Base-by-base conservation (phyloP, 1,284 basidiomycete species). In the Trichosporon sp. region DNA sequence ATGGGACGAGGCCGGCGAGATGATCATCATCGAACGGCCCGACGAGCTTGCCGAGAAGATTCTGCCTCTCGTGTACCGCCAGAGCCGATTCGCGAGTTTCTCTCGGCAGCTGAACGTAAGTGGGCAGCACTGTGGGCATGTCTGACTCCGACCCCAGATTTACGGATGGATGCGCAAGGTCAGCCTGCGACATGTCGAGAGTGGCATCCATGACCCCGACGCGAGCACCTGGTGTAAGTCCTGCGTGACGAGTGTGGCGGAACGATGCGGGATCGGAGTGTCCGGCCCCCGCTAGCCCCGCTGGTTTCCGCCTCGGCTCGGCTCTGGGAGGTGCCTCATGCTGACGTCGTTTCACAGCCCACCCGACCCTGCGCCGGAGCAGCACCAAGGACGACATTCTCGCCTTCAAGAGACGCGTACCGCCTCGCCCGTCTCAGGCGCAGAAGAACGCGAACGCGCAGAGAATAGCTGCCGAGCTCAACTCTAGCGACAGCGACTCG, bases 141-240 rank as follows among this genome's bases (percentile, higher is more conserved):
- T 23, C 56, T 31, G 56, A 75, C 76, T 27, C 64, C 65, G 62
- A 64, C 35, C 32, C 27, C 79, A 94, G 92, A 95, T 95, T 83
- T 95, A 95, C 85, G 93, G 92, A 74, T 95, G 93, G 86, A 94
- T 94, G 91, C 91, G 92, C 83, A 94, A 94, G 83, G 91, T 94
- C 35, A 78, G 75, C 68, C 87, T 94, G 74, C 89, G 92, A 78
- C 93, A 93, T 83, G 90, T 93, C 78, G 92, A 95, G 85, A 91
- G 91, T 72, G 91, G 91, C 72, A 93, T 94, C 73, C 90, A 92
- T 84, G 92, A 94, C 85, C 92, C 92, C 70, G 92, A 95, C 84
- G 92, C 92, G 8, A 93, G 91, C 83, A 93, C 92, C 72, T 95
- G 92, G 92, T 93, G 92, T 93, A 85, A 81, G 92, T 88, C 2